Evolutionary conservation across 331 rosid genomes (phyloP).

Genomic region (Acacia concinna): DNA sequence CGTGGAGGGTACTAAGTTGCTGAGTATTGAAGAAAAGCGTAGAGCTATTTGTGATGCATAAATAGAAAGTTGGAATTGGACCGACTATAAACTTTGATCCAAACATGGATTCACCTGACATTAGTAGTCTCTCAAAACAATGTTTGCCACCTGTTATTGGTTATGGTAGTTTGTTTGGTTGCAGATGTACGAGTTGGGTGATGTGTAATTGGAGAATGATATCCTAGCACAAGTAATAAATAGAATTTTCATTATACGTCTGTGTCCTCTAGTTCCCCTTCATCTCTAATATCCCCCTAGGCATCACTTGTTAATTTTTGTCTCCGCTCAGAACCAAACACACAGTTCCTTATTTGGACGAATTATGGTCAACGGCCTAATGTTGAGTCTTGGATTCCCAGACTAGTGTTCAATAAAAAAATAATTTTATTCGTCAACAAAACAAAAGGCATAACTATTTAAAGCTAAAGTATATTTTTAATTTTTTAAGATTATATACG

Average conservation of each 20-base stretch:
- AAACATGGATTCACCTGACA: neutral
- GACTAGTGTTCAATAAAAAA: neutral
- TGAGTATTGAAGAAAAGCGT: neutral
- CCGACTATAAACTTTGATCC: neutral
- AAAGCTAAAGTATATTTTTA: no score
- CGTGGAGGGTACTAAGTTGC: neutral
- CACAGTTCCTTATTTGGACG: neutral
- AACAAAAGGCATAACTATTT: no score
- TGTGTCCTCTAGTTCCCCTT: neutral
- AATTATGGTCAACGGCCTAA: neutral
- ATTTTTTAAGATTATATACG: no score
- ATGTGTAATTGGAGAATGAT: neutral
- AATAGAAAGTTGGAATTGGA: neutral
- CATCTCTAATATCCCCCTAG: neutral
- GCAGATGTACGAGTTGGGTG: neutral
- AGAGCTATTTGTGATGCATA: neutral
- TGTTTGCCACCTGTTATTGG: neutral
- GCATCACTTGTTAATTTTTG: neutral
- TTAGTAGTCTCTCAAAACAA: neutral
- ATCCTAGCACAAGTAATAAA: neutral
- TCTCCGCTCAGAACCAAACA: neutral
- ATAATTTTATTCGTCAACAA: no score
- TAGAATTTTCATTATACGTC: neutral
- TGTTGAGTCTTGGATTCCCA: neutral
- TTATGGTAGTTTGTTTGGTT: neutral